Percentiles rank a stretch among this genome's conserved stretches.
These are phyloP conservation scores for Exutisphaerella laricina DNA, from an alignment of 2,329 filamentous ascomycete species.

Conservation along the genomic window DNA sequence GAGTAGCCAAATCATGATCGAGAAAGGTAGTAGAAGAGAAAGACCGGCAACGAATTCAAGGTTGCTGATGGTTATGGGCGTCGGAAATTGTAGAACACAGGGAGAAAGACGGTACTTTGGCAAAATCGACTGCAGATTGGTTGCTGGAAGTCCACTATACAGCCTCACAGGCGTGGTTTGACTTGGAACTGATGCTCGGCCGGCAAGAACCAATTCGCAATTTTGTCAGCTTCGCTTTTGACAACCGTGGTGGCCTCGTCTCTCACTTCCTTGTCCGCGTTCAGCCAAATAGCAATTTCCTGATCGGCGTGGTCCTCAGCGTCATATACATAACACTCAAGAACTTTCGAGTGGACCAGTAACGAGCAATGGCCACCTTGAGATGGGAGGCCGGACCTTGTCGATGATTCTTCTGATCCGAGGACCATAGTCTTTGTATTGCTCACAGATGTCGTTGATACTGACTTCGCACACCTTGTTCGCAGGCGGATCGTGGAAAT, in stretches of 20 bases:
- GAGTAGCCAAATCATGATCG: no score
- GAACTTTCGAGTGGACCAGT: constrained; percentile 38
- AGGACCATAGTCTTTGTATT: constrained; percentile 44
- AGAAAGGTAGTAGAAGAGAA: no score
- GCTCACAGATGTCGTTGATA: constrained; percentile 39
- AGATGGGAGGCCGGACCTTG: constrained; percentile 35
- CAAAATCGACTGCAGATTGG: no score
- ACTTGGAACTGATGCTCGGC: constrained; percentile 19
- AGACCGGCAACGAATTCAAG: no score
- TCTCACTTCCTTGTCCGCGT: constrained; percentile 20
- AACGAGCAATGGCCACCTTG: constrained; percentile 42
- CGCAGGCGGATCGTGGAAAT: constrained; percentile 37
- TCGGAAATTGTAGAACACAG: no score
- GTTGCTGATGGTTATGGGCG: no score
- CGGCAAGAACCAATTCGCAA: constrained; percentile 35
- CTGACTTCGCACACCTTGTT: constrained; percentile 36
- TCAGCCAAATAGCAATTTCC: constrained; percentile 28
- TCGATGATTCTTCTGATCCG: constrained; percentile 40
- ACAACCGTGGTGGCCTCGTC: constrained; percentile 32
- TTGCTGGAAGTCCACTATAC: no score
- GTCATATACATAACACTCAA: constrained; percentile 40
- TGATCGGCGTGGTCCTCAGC: constrained; percentile 35
- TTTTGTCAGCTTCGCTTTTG: constrained; percentile 28
- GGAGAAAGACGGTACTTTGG: no score
- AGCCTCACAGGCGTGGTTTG: constrained; percentile 7